These are phyloP conservation scores for Cicer pinnatifidum DNA, from an alignment of 306 rosid genomes.

Conservation along the genomic window DNA sequence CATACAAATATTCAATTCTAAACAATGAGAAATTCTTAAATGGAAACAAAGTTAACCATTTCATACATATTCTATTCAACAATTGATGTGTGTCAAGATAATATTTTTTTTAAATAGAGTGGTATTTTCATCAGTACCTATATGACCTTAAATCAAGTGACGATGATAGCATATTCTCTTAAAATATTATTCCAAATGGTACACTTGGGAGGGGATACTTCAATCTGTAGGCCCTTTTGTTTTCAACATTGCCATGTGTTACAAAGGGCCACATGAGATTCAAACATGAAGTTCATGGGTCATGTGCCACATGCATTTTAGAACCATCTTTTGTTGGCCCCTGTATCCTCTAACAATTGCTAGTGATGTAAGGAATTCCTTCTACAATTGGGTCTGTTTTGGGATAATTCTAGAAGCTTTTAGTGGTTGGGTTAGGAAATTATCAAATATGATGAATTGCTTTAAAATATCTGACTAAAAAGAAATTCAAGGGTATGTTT, in stretches of 20 bases:
- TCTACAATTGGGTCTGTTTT: conserved; percentile 36
- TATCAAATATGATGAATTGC: conserved; percentile 27
- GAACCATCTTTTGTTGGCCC: conserved; percentile 44
- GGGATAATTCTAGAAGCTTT: conserved; percentile 34
- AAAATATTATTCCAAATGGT: background rate
- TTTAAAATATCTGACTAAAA: background rate
- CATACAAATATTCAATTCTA: too few species aligned
- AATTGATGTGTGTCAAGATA: background rate
- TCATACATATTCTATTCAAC: background rate
- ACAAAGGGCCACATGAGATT: conserved; percentile 43
- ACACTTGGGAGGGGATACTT: background rate
- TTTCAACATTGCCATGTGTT: conserved; percentile 54
- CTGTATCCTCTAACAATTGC: conserved; percentile 43
- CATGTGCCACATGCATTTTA: conserved; percentile 42
- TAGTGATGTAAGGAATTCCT: conserved; percentile 43
- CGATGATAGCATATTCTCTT: background rate
- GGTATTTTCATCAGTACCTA: background rate
- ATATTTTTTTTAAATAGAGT: background rate
- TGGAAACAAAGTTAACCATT: conserved; percentile 3
- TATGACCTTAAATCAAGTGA: conserved; percentile 8
- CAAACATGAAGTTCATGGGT: conserved; percentile 26
- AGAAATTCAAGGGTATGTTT: too few species aligned
- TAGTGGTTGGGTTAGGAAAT: conserved; percentile 33
- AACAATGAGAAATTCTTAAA: background rate
- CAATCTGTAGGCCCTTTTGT: conserved; percentile 31